Base-by-base conservation (phyloP, 2,329 filamentous ascomycete species). In the Lecanicillium sp. region DNA sequence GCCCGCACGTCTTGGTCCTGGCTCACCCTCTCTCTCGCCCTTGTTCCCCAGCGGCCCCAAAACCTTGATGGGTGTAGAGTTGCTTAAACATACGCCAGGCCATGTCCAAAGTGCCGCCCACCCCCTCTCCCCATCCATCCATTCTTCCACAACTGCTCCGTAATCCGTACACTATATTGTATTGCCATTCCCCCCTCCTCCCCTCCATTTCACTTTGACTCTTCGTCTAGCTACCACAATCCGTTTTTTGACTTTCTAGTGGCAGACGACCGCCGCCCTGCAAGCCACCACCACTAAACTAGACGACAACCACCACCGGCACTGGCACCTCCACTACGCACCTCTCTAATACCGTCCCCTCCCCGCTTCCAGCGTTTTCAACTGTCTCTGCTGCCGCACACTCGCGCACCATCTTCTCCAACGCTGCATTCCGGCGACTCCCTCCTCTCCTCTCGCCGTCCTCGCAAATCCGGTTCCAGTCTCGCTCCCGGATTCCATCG, bases 211-310 rank as follows among this genome's bases (percentile, higher is more conserved):
- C 35, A 38, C 38, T n/a, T n/a, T n/a, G 39, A 30, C 35, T 32
- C n/a, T 26, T 20, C 27, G 24, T n/a, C n/a, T n/a, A n/a, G 19
- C 44, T 46, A 33, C 35, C 44, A 46, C 35, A 29, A 17, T 26
- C 35, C 27, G 36, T 32, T 46, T 26, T 46, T 46, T 46, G 35
- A 46, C 44, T 46, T 39, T 46, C 14, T n/a, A 32, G 20, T 46
- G 44, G 44, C 44, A 46, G 44, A 46, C 24, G 43, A 38, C 43
- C 17, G 23, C 29, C 32, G 33, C 43, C 44, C 44, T 46, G 44
- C 44, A 46, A 39, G 44, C 44, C 44, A 39, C 44, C 26, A 39
- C 26, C n/a, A 45, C 30, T 38, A 39, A 19, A 45, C 37, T 19
- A 27, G 21, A 20, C 23, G 17, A 27, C 21, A 21, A 40, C n/a